Conservation (phyloP, 805 yeast genomes). For the Zygoascus ofunaensis region DNA sequence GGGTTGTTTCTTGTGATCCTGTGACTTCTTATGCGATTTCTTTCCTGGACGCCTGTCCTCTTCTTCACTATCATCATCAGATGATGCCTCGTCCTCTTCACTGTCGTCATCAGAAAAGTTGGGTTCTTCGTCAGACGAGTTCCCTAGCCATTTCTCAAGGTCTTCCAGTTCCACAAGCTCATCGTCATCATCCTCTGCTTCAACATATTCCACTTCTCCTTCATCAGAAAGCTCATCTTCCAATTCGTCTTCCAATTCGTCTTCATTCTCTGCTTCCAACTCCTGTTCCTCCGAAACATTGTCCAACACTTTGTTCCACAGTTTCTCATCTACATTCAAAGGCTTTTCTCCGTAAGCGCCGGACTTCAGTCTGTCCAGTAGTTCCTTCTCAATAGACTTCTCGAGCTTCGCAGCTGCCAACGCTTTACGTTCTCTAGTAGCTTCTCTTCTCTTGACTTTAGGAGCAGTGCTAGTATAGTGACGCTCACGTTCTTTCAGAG, state of each 20-base stretch:
- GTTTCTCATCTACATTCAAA: constrained; percentile 86
- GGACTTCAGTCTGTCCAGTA: constrained; percentile 86
- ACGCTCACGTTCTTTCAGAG: constrained; percentile 83
- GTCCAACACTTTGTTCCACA: constrained; percentile 87
- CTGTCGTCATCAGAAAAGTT: constrained; percentile 21
- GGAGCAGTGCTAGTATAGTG: constrained; percentile 88
- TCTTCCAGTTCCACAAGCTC: constrained; percentile 90
- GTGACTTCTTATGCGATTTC: constrained; percentile 7
- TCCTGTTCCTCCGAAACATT: constrained; percentile 62
- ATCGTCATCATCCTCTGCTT: constrained; percentile 68
- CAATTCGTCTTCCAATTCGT: constrained; percentile 41
- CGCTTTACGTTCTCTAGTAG: constrained; percentile 92
- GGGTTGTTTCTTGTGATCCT: constrained; percentile 9
- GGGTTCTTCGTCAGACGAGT: constrained; percentile 32
- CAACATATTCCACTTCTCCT: constrained; percentile 81
- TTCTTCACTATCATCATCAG: constrained; percentile 31
- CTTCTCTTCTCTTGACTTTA: constrained; percentile 91
- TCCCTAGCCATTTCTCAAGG: constrained; percentile 71
- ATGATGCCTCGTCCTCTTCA: constrained; percentile 29
- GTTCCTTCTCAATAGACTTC: constrained; percentile 91
- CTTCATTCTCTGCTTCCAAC: constrained; percentile 43
- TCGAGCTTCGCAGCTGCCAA: constrained; percentile 94
- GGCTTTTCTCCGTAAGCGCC: constrained; percentile 99
- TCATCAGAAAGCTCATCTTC: constrained; percentile 43
- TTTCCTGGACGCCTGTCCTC: constrained; percentile 33